These are phyloP conservation scores for Quercus suber DNA, from an alignment of 306 rosid species.

Conservation along the genomic window DNA sequence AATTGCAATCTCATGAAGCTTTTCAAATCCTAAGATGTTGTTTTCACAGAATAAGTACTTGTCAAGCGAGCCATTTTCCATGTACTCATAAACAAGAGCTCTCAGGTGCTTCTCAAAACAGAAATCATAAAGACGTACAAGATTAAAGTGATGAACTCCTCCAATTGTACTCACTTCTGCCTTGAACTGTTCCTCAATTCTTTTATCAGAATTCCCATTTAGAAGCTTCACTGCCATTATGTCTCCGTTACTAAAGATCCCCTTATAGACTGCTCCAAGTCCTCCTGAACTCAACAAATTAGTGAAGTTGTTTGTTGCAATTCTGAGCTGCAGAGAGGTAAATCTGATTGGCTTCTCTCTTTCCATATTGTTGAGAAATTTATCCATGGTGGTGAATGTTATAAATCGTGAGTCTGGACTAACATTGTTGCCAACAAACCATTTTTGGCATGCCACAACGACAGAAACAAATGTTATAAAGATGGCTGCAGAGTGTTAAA, in stretches of 20 bases:
- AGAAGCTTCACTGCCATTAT: constrained; percentile 41
- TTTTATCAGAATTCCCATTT: constrained; percentile 26
- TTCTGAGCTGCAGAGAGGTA: constrained; percentile 19
- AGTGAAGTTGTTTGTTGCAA: constrained; percentile 42
- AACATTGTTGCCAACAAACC: neutral
- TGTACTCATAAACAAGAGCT: constrained; percentile 49
- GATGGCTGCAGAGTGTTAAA: constrained; percentile 18
- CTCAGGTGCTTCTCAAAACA: constrained; percentile 36
- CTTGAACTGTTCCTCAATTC: constrained; percentile 43
- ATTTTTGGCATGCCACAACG: neutral
- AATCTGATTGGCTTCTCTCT: neutral
- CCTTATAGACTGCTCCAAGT: constrained; percentile 42
- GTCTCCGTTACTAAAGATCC: constrained; percentile 32
- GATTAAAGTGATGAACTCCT: constrained; percentile 43
- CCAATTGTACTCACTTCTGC: constrained; percentile 39
- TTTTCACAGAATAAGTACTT: constrained; percentile 30
- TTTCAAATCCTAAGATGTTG: constrained; percentile 27
- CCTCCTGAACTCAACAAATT: constrained; percentile 46
- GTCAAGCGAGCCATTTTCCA: constrained; percentile 49
- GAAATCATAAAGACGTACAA: constrained; percentile 43
- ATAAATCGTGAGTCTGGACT: neutral
- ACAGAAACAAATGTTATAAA: constrained; percentile 13
- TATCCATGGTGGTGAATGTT: too few relatives aligned
- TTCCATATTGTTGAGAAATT: too few relatives aligned
- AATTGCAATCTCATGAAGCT: constrained; percentile 43